Evolutionary conservation across 2,329 filamentous ascomycete species (phyloP), one percentile per base, ranked within the genome.

Genomic region (Exserohilum turcica): DNA sequence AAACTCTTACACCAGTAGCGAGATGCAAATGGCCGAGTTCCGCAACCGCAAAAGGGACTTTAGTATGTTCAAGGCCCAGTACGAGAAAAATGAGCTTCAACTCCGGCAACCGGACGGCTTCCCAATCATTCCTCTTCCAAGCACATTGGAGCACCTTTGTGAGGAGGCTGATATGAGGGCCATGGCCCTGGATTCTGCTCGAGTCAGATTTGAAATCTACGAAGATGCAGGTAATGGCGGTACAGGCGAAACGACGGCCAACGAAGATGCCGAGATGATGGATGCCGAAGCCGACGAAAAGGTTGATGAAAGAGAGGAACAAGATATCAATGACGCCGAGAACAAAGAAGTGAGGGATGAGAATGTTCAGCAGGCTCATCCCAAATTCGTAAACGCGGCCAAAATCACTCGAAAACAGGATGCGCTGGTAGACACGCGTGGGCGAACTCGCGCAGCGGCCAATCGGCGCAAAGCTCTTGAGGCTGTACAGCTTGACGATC

Each of bases 41-140:
- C 35, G 6, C 7, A 36, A 45, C n/a, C 42, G 35, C 10, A 21
- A 45, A 15, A 45, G 40, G 36, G 24, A 49, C 15, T 40, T 35
- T 18, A 40, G 40, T 18, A 12, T 24, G n/a, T n/a, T 28, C 15
- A 54, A 50, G 29, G 36, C 46, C 12, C 46, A 29, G 18, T 43
- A 44, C 16, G 15, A 36, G 5, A 36, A 33, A 21, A 31, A 32
- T 18, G 47, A 54, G 5, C 47, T 54, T 10, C 31, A 46, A 10
- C 29, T 54, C 15, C 40, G 31, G 18, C 52, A 46, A n/a, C 52
- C 53, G 24, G 19, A 53, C 15, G 49, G 40, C 18, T 56, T 56
- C 18, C 53, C 53, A 6, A 48, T 56, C 19, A 46, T 45, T 27
- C 35, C 28, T 15, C 39, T 56, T 13, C 45, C 36, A 3, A 45